Evolutionary conservation across 257 asterid species (phyloP).

Genomic region (Solanum peruvianum): DNA sequence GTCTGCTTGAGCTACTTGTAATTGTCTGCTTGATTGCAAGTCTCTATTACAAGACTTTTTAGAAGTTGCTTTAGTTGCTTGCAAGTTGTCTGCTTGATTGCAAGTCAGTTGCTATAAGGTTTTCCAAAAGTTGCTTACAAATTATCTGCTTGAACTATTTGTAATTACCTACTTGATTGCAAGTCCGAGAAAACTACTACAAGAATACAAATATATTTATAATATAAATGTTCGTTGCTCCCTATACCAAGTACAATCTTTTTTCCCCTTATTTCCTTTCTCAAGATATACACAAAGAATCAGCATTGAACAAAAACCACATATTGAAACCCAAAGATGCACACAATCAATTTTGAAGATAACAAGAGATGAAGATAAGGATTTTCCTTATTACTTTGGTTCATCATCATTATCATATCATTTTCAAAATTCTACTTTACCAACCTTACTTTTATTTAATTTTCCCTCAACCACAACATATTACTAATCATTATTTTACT

Average conservation of each 20-base stretch:
- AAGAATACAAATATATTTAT: background rate
- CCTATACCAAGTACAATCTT: background rate
- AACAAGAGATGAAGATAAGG: background rate
- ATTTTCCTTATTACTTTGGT: background rate
- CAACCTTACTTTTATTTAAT: background rate
- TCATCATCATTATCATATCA: background rate
- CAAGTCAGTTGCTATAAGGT: too few species aligned
- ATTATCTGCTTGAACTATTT: too few species aligned
- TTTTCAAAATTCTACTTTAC: background rate
- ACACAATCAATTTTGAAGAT: background rate
- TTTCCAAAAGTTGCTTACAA: too few species aligned
- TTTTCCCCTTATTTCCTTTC: background rate
- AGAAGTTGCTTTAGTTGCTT: background rate
- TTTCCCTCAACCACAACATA: background rate
- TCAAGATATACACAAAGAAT: background rate
- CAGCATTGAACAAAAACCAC: background rate
- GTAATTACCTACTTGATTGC: background rate
- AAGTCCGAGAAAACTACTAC: background rate
- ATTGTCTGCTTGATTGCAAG: too few species aligned
- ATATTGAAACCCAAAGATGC: background rate
- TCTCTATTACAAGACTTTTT: too few species aligned
- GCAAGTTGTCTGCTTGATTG: background rate
- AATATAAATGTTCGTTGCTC: background rate
- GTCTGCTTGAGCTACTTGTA: too few species aligned
- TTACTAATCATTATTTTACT: background rate